Evolutionary conservation across 2,329 filamentous ascomycete genomes (phyloP).

Genomic region (Arthrobotrys iridis): DNA sequence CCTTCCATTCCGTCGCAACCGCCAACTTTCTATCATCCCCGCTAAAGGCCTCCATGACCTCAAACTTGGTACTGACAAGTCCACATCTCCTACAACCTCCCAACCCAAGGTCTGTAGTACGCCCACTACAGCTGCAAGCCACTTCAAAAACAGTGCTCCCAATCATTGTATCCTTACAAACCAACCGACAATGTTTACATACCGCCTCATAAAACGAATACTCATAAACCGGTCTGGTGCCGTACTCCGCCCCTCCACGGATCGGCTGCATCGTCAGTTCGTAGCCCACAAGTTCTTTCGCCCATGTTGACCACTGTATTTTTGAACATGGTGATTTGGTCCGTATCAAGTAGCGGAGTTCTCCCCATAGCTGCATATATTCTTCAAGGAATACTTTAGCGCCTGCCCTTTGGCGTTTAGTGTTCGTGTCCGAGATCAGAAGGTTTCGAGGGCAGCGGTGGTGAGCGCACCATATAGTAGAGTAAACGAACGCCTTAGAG

Average conservation of each 20-base stretch:
- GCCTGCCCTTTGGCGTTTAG: background rate
- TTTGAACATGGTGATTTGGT: background rate
- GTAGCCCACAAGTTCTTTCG: background rate
- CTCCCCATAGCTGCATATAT: slow-evolving; percentile 21
- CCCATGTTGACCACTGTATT: background rate
- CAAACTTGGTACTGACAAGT: slow-evolving; percentile 20
- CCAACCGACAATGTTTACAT: slow-evolving; percentile 18
- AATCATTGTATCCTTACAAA: background rate
- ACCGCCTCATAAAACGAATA: slow-evolving; percentile 28
- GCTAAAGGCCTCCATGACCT: slow-evolving; percentile 26
- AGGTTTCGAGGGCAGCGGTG: slow-evolving; percentile 30
- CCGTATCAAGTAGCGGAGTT: slow-evolving; percentile 2
- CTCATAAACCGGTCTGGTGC: slow-evolving; percentile 19
- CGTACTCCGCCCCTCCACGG: slow-evolving; percentile 15
- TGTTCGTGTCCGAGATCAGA: background rate
- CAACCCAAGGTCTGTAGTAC: background rate
- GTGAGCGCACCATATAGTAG: slow-evolving; percentile 37
- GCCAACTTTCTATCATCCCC: slow-evolving; percentile 11
- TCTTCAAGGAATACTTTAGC: slow-evolving; percentile 31
- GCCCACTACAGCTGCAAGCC: slow-evolving; percentile 4
- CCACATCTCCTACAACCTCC: slow-evolving; percentile 30
- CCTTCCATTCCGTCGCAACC: slow-evolving; percentile 28
- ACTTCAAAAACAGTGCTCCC: slow-evolving; percentile 10
- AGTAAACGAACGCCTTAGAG: slow-evolving; percentile 5
- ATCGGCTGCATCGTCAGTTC: slow-evolving; percentile 19